Percentiles rank a stretch among this genome's conserved stretches.
These are phyloP conservation scores for Avena atlantica DNA, from an alignment of 176 grass and related monocot genomes.

Conservation along the genomic window DNA sequence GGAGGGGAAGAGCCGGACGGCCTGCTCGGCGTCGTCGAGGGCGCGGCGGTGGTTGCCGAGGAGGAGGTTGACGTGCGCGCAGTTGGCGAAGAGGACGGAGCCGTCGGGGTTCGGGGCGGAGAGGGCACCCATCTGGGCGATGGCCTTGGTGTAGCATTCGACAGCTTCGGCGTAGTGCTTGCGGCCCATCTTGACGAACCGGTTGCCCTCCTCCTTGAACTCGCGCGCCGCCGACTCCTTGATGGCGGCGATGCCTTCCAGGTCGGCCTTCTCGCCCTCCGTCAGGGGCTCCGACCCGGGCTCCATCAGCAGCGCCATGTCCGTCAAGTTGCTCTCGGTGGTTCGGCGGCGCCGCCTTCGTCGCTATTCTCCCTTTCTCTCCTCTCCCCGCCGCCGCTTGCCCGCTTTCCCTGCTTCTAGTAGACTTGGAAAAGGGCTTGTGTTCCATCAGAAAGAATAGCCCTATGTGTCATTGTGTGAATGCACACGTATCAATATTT, in stretches of 20 bases:
- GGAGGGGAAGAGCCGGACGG: slow-evolving; percentile 60
- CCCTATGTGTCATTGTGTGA: neutral
- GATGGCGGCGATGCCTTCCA: slow-evolving; percentile 77
- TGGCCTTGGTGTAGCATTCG: slow-evolving; percentile 85
- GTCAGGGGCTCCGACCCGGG: slow-evolving; percentile 58
- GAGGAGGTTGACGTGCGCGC: slow-evolving; percentile 84
- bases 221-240: slow-evolving; percentile 81
- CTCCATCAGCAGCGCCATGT: slow-evolving; percentile 89
- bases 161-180: slow-evolving; percentile 79
- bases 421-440: neutral
- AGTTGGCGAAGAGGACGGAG: slow-evolving; percentile 88
- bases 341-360: neutral
- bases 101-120: slow-evolving; percentile 46
- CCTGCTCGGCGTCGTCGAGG: slow-evolving; percentile 74
- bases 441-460: neutral
- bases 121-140: slow-evolving; percentile 68
- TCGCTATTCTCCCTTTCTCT: neutral
- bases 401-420: slow-evolving; percentile 11
- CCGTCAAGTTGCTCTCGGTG: neutral
- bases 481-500: too few relatives aligned
- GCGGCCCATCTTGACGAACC: slow-evolving; percentile 77
- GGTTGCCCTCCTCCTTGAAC: slow-evolving; percentile 87
- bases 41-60: slow-evolving; percentile 81
- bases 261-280: slow-evolving; percentile 76
- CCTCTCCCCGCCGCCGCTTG: slow-evolving; percentile 22